A percentile compares a stretch with the other conserved stretches of the same genome.
These are phyloP conservation scores for Diaporthe destruens DNA, from an alignment of 2,329 filamentous ascomycete species.

Conservation along the genomic window DNA sequence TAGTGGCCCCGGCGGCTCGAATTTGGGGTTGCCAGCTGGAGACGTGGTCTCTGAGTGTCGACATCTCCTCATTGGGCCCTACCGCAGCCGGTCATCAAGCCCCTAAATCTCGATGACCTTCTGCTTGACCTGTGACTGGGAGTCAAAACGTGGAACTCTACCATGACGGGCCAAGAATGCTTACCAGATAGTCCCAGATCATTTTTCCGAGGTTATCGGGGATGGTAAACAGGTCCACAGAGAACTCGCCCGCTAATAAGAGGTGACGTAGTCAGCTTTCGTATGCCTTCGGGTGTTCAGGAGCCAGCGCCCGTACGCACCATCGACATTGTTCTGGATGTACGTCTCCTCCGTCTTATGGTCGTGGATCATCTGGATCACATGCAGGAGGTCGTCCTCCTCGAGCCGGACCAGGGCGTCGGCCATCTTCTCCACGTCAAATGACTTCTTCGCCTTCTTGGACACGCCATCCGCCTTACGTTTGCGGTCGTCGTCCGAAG, in stretches of 20 bases:
- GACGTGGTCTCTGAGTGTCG: not conserved
- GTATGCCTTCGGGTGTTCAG: not conserved
- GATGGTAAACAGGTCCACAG: slow-evolving; percentile 97
- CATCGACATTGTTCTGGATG: slow-evolving; percentile 96
- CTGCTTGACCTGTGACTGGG: slow-evolving; percentile 34
- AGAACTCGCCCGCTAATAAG: slow-evolving; percentile 87
- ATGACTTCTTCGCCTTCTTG: slow-evolving; percentile 82
- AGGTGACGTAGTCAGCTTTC: slow-evolving; percentile 29
- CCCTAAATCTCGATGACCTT: slow-evolving; percentile 37
- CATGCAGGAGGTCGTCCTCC: slow-evolving; percentile 93
- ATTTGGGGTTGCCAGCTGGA: not conserved
- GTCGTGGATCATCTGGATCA: slow-evolving; percentile 98
- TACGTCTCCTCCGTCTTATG: slow-evolving; percentile 95
- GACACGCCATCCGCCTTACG: slow-evolving; percentile 74
- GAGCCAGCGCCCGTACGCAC: slow-evolving; percentile 64
- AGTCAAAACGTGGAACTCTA: slow-evolving; percentile 7
- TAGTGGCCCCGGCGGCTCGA: not conserved
- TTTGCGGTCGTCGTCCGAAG: slow-evolving; percentile 76
- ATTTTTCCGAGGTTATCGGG: slow-evolving; percentile 90
- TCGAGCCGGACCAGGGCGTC: slow-evolving; percentile 89
- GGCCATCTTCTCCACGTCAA: slow-evolving; percentile 96
- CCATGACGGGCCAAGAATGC: slow-evolving; percentile 41
- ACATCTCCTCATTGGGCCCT: not conserved
- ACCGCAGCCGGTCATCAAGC: not conserved
- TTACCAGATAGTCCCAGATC: slow-evolving; percentile 88